phyloP scores from a whole-genome alignment of 495 filamentous ascomycete genomes.

The Podospora conica region DNA sequence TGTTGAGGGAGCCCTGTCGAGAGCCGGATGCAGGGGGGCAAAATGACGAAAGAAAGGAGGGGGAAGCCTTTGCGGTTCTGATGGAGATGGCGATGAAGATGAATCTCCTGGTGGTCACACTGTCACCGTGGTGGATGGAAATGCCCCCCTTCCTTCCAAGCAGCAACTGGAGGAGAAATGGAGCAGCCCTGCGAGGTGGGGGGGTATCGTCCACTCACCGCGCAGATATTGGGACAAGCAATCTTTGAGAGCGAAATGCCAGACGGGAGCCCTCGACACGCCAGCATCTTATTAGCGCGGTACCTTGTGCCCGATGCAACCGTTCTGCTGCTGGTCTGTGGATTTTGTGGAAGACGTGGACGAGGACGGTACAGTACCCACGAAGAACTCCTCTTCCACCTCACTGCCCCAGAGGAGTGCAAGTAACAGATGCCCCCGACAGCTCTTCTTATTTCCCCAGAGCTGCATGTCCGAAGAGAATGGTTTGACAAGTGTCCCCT shows the following conservation, averaged over 20 bases:
- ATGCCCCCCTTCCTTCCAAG: slow-evolving; percentile 3
- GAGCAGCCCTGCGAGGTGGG: slow-evolving; percentile 19
- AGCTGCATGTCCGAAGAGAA: not conserved
- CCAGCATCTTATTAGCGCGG: slow-evolving; percentile 17
- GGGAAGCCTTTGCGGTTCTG: not conserved
- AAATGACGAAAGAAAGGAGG: slow-evolving; percentile 6
- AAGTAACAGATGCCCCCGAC: not conserved
- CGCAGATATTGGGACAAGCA: slow-evolving; percentile 15
- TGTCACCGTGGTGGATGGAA: slow-evolving; percentile 5
- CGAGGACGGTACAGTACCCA: not conserved
- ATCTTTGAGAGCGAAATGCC: slow-evolving; percentile 17
- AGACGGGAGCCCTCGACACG: slow-evolving; percentile 12
- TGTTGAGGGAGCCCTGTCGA: not conserved
- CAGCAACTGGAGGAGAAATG: slow-evolving; percentile 12
- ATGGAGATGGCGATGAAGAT: slow-evolving; percentile 11
- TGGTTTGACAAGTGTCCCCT: not conserved
- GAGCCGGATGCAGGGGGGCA: slow-evolving; percentile 8
- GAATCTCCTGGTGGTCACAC: slow-evolving; percentile 9
- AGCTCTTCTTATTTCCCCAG: not conserved
- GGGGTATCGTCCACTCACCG: slow-evolving; percentile 19
- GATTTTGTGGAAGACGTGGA: not conserved
- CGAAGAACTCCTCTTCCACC: not conserved
- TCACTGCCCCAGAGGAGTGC: not conserved
- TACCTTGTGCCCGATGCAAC: slow-evolving; percentile 11
- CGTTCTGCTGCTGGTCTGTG: not conserved